Evolutionary conservation across 495 filamentous ascomycete species (phyloP), one percentile per base, ranked within the genome.

Genomic region (Aspergillus biplanus): DNA sequence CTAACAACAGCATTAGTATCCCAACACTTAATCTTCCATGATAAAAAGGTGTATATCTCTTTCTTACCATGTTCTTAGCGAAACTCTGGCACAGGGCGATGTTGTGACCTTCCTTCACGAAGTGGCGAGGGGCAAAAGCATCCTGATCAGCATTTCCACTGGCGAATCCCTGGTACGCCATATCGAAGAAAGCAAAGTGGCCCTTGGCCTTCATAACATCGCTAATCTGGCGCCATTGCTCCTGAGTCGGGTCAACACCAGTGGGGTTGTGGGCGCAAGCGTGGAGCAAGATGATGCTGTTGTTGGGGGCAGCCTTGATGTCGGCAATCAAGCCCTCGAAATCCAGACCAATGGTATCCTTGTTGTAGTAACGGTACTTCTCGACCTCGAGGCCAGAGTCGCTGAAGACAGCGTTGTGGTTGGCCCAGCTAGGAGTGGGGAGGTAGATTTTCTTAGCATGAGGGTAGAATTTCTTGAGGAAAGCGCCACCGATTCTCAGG

Each of bases 161-260:
- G 56, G 95, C 95, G 71, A 99, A 99, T 65, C 95, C 95, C 81
- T 99, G 94, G 85, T 99, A 99, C 63, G 95, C 95, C 95, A 99
- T 99, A 79, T 99, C 95, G 81, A 99, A 99, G 86, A 99, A 97
- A 59, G 92, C 86, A 73, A 88, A 97, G 83, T 98, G 95, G 47
- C 84, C 89, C 78, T 91, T 88, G 77, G 86, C 85, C 87, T 96
- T 96, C 70, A 97, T 85, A 62, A 89, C 94, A 65, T 92, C 82
- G 83, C 89, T 90, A 71, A 99, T 97, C 79, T 92, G 80, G 79
- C 87, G 89, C 95, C 95, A 99, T 81, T 99, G 95, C 70, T 89
- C 88, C 62, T 88, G 77, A 39, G 92, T 97, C 11, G 95, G 95
- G 80, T 99, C 95, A 69, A 98, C 90, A 73, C 95, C 95, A 64